Evolutionary conservation across 345 rosid genomes (phyloP), one percentile per base, ranked within the genome.

Genomic region (Arabis alpina): DNA sequence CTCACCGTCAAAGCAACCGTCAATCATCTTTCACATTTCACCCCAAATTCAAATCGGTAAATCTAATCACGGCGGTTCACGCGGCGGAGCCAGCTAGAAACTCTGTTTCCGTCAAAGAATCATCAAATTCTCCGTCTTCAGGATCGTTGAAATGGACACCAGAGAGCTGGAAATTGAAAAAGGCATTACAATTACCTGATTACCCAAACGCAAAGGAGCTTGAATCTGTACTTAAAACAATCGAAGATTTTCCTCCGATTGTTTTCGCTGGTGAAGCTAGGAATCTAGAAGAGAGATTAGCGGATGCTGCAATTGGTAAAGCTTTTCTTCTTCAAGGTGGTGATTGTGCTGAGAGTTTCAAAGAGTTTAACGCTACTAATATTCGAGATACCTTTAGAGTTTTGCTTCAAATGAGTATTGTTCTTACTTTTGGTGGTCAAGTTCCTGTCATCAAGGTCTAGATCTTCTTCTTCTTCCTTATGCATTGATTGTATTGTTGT

Each of bases 341-440:
- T 1, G 86, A 84, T 55, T 82, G 86, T 66, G 86, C 87, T 3
- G 87, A 84, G 85, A 80, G 89, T 64, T 82, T 82, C 83, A 81
- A 85, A 76, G 86, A 83, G 77, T 82, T 82, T 67, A 70, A 77
- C 58, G 84, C 86, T 15, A 64, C 56, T 11, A 74, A 82, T 66
- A 82, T 82, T 15, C 74, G 86, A 67, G 82, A 82, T 16, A 82
- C 88, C 8, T 82, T 84, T 36, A 80, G 87, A 68, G 71, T 85
- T 48, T n/a, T 85, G 64, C 78, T 83, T 66, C 89, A 85, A 82
- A 85, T 85, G 89, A 64, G 90, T 16, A 82, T 70, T 64, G 90
- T 85, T 24, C 90, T 85, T 32, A 83, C 71, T 19, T 85, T 83
- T 41, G 90, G 90, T 6, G 90, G 87, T 1, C 90, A 85, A 73